Percentiles rank a stretch among this genome's conserved stretches.
Conservation (phyloP, 306 rosid genomes). For the Lotus japonicus region DNA sequence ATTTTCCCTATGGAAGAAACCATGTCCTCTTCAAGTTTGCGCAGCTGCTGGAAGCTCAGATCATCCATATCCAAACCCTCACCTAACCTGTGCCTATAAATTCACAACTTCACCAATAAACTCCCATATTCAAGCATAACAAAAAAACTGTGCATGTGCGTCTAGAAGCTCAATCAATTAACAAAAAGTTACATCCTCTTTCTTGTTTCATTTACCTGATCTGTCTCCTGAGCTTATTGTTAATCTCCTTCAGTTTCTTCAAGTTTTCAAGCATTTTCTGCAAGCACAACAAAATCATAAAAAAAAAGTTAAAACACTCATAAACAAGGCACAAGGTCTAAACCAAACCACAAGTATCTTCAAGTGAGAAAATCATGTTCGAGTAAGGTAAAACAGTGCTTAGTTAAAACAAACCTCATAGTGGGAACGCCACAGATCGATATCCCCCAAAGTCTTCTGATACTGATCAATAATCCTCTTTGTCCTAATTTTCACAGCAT, state of each 20-base stretch:
- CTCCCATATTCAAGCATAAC: not conserved
- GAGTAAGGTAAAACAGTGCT: no score
- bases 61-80: slow-evolving; percentile 51
- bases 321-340: no score
- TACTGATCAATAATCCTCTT: slow-evolving; percentile 63
- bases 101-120: not conserved
- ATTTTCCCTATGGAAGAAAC: slow-evolving; percentile 36
- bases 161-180: not conserved
- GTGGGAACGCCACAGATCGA: slow-evolving; percentile 70
- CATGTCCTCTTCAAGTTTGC: slow-evolving; percentile 47
- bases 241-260: slow-evolving; percentile 54
- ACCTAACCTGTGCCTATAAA: slow-evolving; percentile 66
- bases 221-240: slow-evolving; percentile 56
- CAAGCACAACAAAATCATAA: not conserved
- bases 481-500: slow-evolving; percentile 26
- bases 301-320: not conserved
- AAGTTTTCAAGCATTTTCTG: slow-evolving; percentile 64
- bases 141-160: no score
- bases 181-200: not conserved
- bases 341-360: no score
- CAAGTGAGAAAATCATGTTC: no score
- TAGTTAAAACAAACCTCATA: slow-evolving; percentile 43
- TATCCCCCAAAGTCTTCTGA: slow-evolving; percentile 41
- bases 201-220: slow-evolving; percentile 42
- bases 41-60: slow-evolving; percentile 43